A percentile compares a stretch with the other conserved stretches of the same genome.
phyloP scores from a whole-genome alignment of 306 rosid species.

The Corylus avellana region DNA sequence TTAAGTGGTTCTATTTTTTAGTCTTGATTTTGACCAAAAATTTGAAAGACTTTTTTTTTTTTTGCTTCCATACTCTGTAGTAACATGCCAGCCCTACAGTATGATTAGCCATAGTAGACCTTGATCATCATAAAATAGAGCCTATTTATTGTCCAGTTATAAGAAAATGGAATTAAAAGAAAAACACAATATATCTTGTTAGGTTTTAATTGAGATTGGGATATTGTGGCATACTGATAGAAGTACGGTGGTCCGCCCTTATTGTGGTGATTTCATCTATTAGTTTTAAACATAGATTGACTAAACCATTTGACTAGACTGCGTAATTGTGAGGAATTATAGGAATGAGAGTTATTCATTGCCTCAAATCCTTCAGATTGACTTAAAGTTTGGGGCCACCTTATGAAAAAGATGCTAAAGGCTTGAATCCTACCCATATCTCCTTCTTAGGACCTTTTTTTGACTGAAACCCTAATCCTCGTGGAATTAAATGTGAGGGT shows the following conservation, averaged over 20 bases:
- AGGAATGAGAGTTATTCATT: no score
- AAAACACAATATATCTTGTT: no score
- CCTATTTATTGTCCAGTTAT: no score
- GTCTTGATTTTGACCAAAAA: no score
- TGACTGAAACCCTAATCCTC: neutral
- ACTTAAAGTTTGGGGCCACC: neutral
- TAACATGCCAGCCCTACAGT: no score
- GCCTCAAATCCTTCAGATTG: neutral
- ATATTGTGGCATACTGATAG: neutral
- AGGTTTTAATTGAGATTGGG: neutral
- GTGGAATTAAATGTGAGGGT: neutral
- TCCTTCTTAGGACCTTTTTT: neutral
- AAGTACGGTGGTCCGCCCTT: no score
- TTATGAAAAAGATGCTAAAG: neutral
- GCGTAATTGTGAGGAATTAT: neutral
- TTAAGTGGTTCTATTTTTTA: no score
- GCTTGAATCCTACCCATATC: neutral
- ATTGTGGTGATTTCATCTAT: no score
- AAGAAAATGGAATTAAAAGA: neutral
- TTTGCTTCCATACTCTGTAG: no score
- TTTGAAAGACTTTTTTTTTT: no score
- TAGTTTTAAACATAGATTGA: neutral
- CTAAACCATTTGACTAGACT: neutral
- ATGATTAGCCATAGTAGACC: no score
- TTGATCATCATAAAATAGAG: no score